Percentiles rank a stretch among this genome's conserved stretches.
Conservation (phyloP, 2,329 filamentous ascomycete genomes). For the Leptographium lundbergii region DNA sequence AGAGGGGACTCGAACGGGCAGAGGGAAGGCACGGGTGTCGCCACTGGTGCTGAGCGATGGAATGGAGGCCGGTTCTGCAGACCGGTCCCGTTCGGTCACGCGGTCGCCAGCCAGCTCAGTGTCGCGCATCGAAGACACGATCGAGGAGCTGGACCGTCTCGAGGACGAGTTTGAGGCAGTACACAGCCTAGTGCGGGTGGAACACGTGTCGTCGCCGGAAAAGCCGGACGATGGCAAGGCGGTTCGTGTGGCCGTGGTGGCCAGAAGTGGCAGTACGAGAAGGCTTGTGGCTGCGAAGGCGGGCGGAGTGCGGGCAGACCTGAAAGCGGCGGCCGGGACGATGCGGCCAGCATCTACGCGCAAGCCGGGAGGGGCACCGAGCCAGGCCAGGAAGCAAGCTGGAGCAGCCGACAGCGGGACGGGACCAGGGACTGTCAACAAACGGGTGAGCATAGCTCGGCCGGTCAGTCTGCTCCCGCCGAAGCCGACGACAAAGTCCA, state of each 20-base stretch:
- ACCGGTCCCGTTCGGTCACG: conserved; percentile 3
- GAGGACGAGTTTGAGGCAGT: conserved; percentile 50
- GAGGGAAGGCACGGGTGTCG: background rate
- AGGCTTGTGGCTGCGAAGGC: conserved; percentile 14
- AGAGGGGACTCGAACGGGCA: background rate
- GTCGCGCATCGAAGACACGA: conserved; percentile 47
- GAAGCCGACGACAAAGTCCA: conserved; percentile 36
- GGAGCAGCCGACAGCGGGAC: conserved; percentile 10
- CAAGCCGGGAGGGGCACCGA: conserved; percentile 25
- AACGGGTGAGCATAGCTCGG: conserved; percentile 18
- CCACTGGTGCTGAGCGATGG: conserved; percentile 1
- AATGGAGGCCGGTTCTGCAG: background rate
- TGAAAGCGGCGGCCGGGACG: background rate
- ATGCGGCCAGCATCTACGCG: conserved; percentile 23
- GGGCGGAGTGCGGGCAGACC: conserved; percentile 24
- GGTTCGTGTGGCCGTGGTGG: background rate
- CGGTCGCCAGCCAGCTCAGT: conserved; percentile 10
- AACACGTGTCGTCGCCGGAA: conserved; percentile 20
- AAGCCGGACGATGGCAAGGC: conserved; percentile 14
- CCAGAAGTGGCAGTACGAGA: background rate
- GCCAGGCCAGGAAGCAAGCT: conserved; percentile 8
- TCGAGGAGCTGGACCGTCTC: conserved; percentile 48
- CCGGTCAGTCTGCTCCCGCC: conserved; percentile 30
- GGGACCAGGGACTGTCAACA: conserved; percentile 12
- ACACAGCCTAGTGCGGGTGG: conserved; percentile 23